phyloP scores from a whole-genome alignment of 805 yeast species.

The Pichia deserticola region DNA sequence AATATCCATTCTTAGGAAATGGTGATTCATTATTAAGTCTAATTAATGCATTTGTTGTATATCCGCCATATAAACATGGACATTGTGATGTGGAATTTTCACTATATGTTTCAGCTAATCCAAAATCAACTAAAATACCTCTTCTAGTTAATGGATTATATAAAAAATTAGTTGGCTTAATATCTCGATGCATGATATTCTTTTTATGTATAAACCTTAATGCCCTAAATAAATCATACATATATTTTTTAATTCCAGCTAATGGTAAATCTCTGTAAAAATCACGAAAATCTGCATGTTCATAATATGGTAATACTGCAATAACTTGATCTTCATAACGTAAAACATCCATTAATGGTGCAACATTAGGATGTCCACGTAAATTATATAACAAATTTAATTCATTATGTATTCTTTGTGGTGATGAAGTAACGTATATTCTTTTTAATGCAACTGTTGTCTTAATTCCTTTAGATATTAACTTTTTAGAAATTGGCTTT shows the following conservation, averaged over 20 bases:
- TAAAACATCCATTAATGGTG: conserved; percentile 83
- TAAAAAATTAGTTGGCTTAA: conserved; percentile 69
- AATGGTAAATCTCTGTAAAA: conserved; percentile 76
- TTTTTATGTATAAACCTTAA: conserved; percentile 68
- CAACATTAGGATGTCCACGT: conserved; percentile 65
- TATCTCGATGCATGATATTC: conserved; percentile 85
- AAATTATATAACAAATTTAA: conserved; percentile 65
- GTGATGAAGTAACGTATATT: conserved; percentile 92
- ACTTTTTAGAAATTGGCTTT: background rate
- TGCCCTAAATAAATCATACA: conserved; percentile 72
- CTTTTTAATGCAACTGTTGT: conserved; percentile 77
- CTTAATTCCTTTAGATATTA: conserved; percentile 18
- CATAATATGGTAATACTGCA: conserved; percentile 86
- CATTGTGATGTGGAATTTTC: conserved; percentile 35
- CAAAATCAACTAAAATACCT: conserved; percentile 89
- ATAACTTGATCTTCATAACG: conserved; percentile 87
- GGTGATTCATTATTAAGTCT: conserved; percentile 19
- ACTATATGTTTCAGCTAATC: conserved; percentile 63
- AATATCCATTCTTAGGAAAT: conserved; percentile 51
- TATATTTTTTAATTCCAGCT: conserved; percentile 72
- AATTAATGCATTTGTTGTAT: conserved; percentile 9
- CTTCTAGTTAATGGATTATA: conserved; percentile 57
- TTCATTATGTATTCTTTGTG: conserved; percentile 84
- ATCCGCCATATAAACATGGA: conserved; percentile 46
- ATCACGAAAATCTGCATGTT: conserved; percentile 84